phyloP scores from a whole-genome alignment of 2,329 filamentous ascomycete genomes.

The Aspergillus udagawae region DNA sequence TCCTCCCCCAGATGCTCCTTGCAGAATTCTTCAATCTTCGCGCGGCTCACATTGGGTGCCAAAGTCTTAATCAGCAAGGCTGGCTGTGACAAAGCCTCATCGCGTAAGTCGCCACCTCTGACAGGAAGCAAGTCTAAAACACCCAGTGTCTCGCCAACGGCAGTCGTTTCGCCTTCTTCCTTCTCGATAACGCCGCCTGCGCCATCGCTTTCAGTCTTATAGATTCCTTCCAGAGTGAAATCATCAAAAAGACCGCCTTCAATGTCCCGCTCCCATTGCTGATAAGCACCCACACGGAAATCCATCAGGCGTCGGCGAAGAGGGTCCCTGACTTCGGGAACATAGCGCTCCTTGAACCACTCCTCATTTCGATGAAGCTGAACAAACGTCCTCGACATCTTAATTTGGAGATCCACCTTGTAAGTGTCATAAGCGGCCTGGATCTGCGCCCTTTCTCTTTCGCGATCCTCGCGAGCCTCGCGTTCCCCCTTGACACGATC shows the following conservation, averaged over 20 bases:
- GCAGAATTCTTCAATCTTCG: constrained; percentile 90
- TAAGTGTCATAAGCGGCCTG: constrained; percentile 63
- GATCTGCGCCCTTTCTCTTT: constrained; percentile 60
- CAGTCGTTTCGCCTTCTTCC: constrained; percentile 90
- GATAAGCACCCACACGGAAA: constrained; percentile 72
- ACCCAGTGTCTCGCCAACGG: constrained; percentile 85
- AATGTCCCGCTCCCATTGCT: constrained; percentile 84
- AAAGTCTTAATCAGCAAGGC: constrained; percentile 97
- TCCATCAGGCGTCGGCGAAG: constrained; percentile 74
- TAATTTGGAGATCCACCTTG: constrained; percentile 61
- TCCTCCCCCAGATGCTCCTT: constrained; percentile 89
- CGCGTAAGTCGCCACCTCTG: constrained; percentile 78
- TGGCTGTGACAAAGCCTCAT: constrained; percentile 83
- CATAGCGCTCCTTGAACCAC: constrained; percentile 96
- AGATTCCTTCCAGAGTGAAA: constrained; percentile 88
- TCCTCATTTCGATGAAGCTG: constrained; percentile 90
- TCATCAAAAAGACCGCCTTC: constrained; percentile 85
- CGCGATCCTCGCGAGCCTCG: constrained; percentile 59
- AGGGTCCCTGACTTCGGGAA: constrained; percentile 72
- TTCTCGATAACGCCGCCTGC: constrained; percentile 82
- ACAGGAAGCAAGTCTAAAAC: constrained; percentile 86
- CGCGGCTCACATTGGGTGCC: constrained; percentile 88
- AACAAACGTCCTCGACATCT: constrained; percentile 86
- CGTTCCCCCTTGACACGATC: constrained; percentile 59
- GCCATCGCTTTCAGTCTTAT: constrained; percentile 88